Percentiles rank a stretch among this genome's conserved stretches.
Conservation (phyloP, 169 alveolate genomes). For the Cryptosporidium baileyi region DNA sequence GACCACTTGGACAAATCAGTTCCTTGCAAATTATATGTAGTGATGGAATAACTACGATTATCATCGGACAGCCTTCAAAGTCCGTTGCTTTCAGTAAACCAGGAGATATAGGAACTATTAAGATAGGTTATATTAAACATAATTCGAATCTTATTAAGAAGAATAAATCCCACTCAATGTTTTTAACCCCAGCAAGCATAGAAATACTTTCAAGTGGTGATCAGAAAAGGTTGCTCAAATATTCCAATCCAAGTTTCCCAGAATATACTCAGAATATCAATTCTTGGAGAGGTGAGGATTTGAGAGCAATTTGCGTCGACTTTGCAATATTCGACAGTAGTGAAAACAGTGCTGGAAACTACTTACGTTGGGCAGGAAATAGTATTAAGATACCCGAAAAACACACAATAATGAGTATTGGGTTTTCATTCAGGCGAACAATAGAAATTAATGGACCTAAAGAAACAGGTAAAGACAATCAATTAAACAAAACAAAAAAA, state of each 20-base stretch:
- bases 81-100: conserved; percentile 32
- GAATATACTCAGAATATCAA: neutral
- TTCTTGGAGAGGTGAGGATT: conserved; percentile 51
- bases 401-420: conserved; percentile 37
- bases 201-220: neutral
- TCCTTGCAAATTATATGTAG: conserved; percentile 39
- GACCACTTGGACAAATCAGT: conserved; percentile 56
- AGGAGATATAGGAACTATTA: conserved; percentile 40
- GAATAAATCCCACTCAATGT: neutral
- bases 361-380: conserved; percentile 47
- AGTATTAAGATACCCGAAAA: neutral
- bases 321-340: conserved; percentile 10
- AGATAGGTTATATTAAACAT: conserved; percentile 13
- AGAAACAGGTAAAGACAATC: neutral
- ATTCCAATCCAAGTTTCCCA: conserved; percentile 44
- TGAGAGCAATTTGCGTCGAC: conserved; percentile 44
- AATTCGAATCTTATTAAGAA: conserved; percentile 11
- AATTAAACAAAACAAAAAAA: neutral
- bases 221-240: conserved; percentile 11
- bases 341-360: neutral
- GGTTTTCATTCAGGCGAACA: conserved; percentile 29
- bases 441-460: too few species aligned
- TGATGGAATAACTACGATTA: conserved; percentile 57
- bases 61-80: conserved; percentile 54
- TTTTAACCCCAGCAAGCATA: conserved; percentile 43